Evolutionary conservation across 129 eudicot species (phyloP), one percentile per base, ranked within the genome.

Genomic region (Artemisia tridentata): DNA sequence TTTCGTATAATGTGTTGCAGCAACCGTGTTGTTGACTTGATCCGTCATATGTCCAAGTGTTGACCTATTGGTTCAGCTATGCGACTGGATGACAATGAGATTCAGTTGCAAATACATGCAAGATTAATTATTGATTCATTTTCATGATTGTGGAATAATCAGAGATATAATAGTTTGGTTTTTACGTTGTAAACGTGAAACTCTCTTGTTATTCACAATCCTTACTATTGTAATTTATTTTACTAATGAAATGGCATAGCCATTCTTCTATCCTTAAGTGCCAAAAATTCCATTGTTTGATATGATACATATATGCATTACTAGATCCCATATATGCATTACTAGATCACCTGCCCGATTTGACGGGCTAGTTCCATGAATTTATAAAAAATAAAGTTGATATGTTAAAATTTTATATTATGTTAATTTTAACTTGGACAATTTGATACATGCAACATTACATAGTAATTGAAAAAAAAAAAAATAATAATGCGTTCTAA

Each of bases 1-100:
- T 34, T 46, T 71, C 45, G 25, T 59, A 23, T 21, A 41, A 16
- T 78, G 4, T 79, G 8, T 72, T 80, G 88, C 90, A 90, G 93
- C 56, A 86, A 86, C 84, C 93, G 93, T 7, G 93, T 90, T 60
- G 75, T 90, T 49, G 96, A 90, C 80, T 77, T 90, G 85, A 78
- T 90, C 65, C 86, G 96, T 19, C 93, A 90, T 77, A 90, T 90
- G 96, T 78, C 93, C 31, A 78, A 78, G 81, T 64, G 54, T 63
- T 78, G 52, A 72, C 53, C 59, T 46, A 45, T 18, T 19, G 3
- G 17, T 5, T 61, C 49, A 21, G 45, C 67, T 19, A 52, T 15
- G 49, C 18, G 53, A 64, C 72, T 67, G 72, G 61, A 49, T 7
- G 69, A 49, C 1, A 47, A 20, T 67, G 23, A 19, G 56, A 29